Evolutionary conservation across 2,329 filamentous ascomycete genomes (phyloP).

Genomic region (Fusarium sarcochroum): DNA sequence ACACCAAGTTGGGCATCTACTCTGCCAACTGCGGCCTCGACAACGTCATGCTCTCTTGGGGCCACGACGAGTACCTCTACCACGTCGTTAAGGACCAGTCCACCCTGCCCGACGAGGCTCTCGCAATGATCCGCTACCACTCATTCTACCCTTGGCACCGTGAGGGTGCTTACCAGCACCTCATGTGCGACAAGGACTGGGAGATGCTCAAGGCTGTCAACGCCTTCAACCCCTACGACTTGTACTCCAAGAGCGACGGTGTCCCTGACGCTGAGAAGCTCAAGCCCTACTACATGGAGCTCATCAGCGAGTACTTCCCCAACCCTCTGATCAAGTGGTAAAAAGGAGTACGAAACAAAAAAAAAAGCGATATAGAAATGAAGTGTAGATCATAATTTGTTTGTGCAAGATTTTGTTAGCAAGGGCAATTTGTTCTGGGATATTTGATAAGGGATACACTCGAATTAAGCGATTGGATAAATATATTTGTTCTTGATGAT

Average conservation of each 20-base stretch:
- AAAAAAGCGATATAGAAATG: slow-evolving; percentile 7
- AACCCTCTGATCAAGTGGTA: slow-evolving; percentile 58
- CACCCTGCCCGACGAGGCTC: slow-evolving; percentile 81
- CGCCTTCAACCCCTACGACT: slow-evolving; percentile 91
- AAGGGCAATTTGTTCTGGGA: slow-evolving; percentile 14
- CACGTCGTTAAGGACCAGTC: slow-evolving; percentile 88
- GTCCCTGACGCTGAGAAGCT: slow-evolving; percentile 82
- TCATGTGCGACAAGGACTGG: slow-evolving; percentile 88
- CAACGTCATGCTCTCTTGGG: slow-evolving; percentile 92
- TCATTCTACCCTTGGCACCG: slow-evolving; percentile 94
- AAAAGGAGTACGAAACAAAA: not conserved
- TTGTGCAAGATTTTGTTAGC: slow-evolving; percentile 16
- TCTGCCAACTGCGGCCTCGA: slow-evolving; percentile 83
- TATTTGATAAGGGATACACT: slow-evolving; percentile 16
- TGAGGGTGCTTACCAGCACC: slow-evolving; percentile 81
- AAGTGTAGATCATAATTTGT: slow-evolving; percentile 13
- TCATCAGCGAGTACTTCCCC: slow-evolving; percentile 61
- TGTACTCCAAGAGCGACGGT: slow-evolving; percentile 92
- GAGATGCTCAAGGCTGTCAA: slow-evolving; percentile 84
- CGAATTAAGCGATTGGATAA: slow-evolving; percentile 29
- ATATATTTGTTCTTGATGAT: slow-evolving; percentile 22
- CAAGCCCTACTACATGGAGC: slow-evolving; percentile 68
- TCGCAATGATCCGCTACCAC: slow-evolving; percentile 95
- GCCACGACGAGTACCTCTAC: slow-evolving; percentile 90
- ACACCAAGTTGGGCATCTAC: slow-evolving; percentile 85